Evolutionary conservation across 805 yeast genomes (phyloP).

Genomic region (Ogataea trehaloabstinens): DNA sequence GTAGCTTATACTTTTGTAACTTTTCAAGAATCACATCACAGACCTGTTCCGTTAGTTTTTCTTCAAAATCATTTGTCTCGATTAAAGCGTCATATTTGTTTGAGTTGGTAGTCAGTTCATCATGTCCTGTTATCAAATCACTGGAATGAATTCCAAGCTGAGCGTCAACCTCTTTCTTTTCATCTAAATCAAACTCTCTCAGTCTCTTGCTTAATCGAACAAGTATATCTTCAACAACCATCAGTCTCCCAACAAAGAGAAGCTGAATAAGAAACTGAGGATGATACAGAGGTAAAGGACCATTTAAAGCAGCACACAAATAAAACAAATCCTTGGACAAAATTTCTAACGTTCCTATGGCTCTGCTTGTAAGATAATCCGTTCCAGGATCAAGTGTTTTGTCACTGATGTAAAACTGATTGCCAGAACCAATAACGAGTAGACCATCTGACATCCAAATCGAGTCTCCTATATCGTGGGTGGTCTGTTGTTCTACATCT

Average conservation of each 20-base stretch:
- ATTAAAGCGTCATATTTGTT: slow-evolving; percentile 25
- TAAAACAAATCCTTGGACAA: slow-evolving; percentile 59
- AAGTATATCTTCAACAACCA: slow-evolving; percentile 56
- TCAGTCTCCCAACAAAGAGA: slow-evolving; percentile 58
- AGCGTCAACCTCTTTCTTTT: slow-evolving; percentile 19
- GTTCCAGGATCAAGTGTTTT: slow-evolving; percentile 52
- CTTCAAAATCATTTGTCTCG: slow-evolving; percentile 24
- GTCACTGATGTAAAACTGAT: slow-evolving; percentile 83
- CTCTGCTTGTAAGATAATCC: slow-evolving; percentile 49
- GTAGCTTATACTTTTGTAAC: slow-evolving; percentile 64
- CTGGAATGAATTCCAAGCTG: slow-evolving; percentile 20
- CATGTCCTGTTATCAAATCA: slow-evolving; percentile 11
- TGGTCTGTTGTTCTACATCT: slow-evolving; percentile 67
- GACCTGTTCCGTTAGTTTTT: slow-evolving; percentile 24
- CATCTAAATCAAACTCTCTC: slow-evolving; percentile 49
- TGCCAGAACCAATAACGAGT: slow-evolving; percentile 83
- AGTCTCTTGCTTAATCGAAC: slow-evolving; percentile 50
- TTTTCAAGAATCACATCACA: slow-evolving; percentile 54
- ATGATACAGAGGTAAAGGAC: slow-evolving; percentile 86
- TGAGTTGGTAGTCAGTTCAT: background rate
- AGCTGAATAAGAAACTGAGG: slow-evolving; percentile 84
- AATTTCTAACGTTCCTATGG: slow-evolving; percentile 59
- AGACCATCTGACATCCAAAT: slow-evolving; percentile 81
- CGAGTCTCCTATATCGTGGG: slow-evolving; percentile 85
- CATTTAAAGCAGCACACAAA: slow-evolving; percentile 75